These are phyloP conservation scores for Datura wrightii DNA, from an alignment of 257 asterid genomes.

Conservation along the genomic window DNA sequence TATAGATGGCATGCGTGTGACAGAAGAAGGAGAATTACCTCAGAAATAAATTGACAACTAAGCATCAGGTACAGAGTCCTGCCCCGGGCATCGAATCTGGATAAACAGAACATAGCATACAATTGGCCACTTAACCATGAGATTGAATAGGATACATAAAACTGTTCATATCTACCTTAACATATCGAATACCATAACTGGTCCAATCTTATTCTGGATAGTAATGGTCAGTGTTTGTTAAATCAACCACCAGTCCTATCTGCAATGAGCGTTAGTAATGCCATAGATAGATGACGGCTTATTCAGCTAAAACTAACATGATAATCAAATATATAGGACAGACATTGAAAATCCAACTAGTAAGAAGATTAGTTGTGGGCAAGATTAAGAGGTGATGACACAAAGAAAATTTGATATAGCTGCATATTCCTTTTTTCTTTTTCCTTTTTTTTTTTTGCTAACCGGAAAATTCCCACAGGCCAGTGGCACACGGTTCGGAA, in stretches of 20 bases:
- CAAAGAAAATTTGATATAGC: background rate
- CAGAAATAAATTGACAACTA: slow-evolving; percentile 32
- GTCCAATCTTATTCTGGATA: slow-evolving; percentile 38
- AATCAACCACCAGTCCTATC: slow-evolving; percentile 36
- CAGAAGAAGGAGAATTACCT: slow-evolving; percentile 28
- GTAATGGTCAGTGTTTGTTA: slow-evolving; percentile 34
- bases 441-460: background rate
- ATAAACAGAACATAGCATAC: slow-evolving; percentile 16
- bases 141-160: slow-evolving; percentile 6
- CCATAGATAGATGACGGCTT: background rate
- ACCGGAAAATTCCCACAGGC: background rate
- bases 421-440: background rate
- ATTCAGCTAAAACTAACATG: background rate
- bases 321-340: background rate
- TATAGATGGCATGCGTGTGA: background rate
- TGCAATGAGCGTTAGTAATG: slow-evolving; percentile 19
- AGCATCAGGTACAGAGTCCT: slow-evolving; percentile 33
- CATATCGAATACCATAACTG: slow-evolving; percentile 30
- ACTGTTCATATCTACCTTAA: slow-evolving; percentile 30
- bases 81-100: slow-evolving; percentile 35
- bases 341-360: slow-evolving; percentile 17
- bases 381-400: slow-evolving; percentile 16
- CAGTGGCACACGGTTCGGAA: background rate
- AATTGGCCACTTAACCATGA: slow-evolving; percentile 8
- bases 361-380: background rate